These are phyloP conservation scores for Rhazya stricta DNA, from an alignment of 257 asterid species.

Conservation along the genomic window DNA sequence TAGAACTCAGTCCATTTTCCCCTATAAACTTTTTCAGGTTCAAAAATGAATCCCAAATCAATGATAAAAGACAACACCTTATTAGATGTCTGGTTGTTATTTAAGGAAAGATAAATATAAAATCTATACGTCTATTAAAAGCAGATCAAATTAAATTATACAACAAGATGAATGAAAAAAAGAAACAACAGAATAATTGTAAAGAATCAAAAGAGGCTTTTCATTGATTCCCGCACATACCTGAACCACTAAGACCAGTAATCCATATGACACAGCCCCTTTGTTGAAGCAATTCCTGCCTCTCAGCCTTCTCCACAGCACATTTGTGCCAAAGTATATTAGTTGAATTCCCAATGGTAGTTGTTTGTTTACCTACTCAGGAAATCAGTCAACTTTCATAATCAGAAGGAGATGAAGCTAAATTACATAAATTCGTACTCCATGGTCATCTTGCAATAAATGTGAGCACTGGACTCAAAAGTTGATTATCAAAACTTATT, in stretches of 20 bases:
- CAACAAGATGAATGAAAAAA: not conserved
- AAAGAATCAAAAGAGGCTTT: not conserved
- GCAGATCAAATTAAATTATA: not conserved
- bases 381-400: not conserved
- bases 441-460: not conserved
- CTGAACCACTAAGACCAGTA: constrained; percentile 99
- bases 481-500: not conserved
- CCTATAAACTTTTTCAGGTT: not conserved
- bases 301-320: constrained; percentile 66
- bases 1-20: not conserved
- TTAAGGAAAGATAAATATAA: not conserved
- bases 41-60: not conserved
- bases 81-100: not conserved
- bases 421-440: not conserved
- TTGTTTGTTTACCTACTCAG: constrained; percentile 44
- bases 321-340: constrained; percentile 94
- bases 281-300: constrained; percentile 84
- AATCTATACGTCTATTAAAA: not conserved
- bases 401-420: not conserved
- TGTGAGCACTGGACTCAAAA: not conserved
- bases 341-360: constrained; percentile 63
- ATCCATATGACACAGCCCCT: constrained; percentile 98
- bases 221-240: constrained; percentile 35
- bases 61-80: not conserved
- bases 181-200: not conserved